These are phyloP conservation scores for Oxytropis ochrocephala DNA, from an alignment of 306 rosid species.

Conservation along the genomic window DNA sequence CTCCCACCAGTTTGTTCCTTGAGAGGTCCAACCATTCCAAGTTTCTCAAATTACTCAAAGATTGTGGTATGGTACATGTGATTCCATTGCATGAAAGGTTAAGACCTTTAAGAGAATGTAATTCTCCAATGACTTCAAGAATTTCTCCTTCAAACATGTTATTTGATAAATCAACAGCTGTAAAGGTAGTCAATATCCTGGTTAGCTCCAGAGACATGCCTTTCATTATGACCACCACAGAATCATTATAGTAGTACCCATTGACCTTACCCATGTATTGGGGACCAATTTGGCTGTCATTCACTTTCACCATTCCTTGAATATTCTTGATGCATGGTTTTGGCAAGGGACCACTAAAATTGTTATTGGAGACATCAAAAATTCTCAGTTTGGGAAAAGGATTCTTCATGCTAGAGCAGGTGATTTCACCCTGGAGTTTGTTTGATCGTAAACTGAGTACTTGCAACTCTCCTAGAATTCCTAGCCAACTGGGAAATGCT, in stretches of 20 bases:
- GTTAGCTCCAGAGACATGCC: background rate
- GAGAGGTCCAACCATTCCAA: no score
- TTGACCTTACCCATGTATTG: background rate
- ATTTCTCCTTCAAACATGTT: no score
- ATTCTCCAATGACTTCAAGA: no score
- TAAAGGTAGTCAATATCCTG: background rate
- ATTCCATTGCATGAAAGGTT: no score
- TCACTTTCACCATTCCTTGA: conserved; percentile 14
- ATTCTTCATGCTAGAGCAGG: background rate
- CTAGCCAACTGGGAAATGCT: conserved; percentile 29
- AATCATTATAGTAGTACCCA: background rate
- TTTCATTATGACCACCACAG: conserved; percentile 1
- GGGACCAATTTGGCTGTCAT: background rate
- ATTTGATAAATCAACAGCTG: no score
- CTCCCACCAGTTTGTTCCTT: no score
- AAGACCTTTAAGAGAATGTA: no score
- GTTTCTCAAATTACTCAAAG: no score
- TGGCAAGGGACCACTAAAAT: no score
- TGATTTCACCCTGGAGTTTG: conserved; percentile 25
- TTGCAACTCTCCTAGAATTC: conserved; percentile 10
- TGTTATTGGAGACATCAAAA: no score
- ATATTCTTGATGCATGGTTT: no score
- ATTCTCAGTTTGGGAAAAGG: background rate
- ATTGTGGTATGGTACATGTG: no score
- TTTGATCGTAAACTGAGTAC: conserved; percentile 32